Conservation (phyloP, 495 filamentous ascomycete genomes). For the Polyplosphaeria fusca region DNA sequence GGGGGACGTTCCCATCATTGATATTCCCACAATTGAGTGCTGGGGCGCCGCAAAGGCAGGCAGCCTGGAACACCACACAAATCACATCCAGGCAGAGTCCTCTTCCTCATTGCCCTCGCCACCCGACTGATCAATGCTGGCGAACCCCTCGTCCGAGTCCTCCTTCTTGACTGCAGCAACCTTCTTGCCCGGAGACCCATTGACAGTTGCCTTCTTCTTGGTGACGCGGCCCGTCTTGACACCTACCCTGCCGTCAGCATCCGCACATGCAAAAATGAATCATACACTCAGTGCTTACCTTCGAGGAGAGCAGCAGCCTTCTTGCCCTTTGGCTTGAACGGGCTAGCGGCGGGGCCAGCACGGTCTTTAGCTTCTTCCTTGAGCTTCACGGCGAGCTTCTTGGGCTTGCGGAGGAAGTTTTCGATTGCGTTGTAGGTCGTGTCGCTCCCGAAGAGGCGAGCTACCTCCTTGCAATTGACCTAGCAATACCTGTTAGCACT, state of each 20-base stretch:
- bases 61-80: too few species aligned
- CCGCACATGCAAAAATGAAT: not conserved
- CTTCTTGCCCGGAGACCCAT: constrained; percentile 4
- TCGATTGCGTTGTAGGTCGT: constrained; percentile 33
- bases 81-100: not conserved
- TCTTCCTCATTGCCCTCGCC: not conserved
- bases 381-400: constrained; percentile 19
- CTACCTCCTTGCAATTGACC: constrained; percentile 28
- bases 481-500: constrained; percentile 2
- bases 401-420: constrained; percentile 9
- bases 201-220: constrained; percentile 17
- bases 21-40: too few species aligned
- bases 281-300: too few species aligned
- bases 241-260: constrained; percentile 2
- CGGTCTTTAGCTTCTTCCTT: not conserved
- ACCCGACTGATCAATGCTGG: not conserved
- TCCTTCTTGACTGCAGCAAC: not conserved
- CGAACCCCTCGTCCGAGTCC: not conserved
- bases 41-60: too few species aligned
- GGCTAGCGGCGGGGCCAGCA: not conserved
- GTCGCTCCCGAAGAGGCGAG: constrained; percentile 22
- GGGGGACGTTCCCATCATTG: too few species aligned
- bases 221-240: constrained; percentile 22
- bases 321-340: constrained; percentile 1
- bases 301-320: not conserved